Base-by-base conservation (phyloP, 139 green algal genomes). In the Picochlorum sp. region DNA sequence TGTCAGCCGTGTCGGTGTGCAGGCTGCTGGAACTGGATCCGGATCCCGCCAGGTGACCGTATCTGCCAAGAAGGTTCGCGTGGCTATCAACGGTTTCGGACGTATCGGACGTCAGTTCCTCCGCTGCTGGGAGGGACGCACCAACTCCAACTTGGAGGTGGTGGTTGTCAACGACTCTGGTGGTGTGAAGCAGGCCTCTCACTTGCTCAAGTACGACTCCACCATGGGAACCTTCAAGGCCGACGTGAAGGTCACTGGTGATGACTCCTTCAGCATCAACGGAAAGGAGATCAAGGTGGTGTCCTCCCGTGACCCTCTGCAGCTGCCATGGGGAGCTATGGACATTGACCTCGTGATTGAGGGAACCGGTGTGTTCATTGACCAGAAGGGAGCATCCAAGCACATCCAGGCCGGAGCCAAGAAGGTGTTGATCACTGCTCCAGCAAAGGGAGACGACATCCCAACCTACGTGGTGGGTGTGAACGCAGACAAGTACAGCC, bases 171-270 rank as follows among this genome's bases (percentile, higher is more conserved):
- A 98, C 83, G 89, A 97, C 85, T 90, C 75, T 56, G 91, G 91
- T 59, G 92, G 84, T 69, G 86, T 95, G 24, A 96, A 95, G 82
- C 89, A 96, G 87, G 91, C 91, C 44, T 81, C 72, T 59, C 91
- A 99, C 88, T 82, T 99, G 78, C 81, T 98, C 52, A 99, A 99
- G 87, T 99, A 99, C 73, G 93, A 99, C 79, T 95, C 89, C 62
- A 97, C 89, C 54, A 85, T 97, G 55, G 93, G 93, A 55, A 94
- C 83, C 18, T 99, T 97, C 78, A 53, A 77, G 37, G 87, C 87
- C 36, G 89, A 97, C 26, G 87, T 99, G 29, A 89, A 97, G 84
- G 63, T 88, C 22, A 74, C 89, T n/a, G 87, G 90, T 65, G 89
- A 99, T 68, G 67, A 62, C 52, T 75, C 70, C 71, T 85, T 99